Evolutionary conservation across 495 filamentous ascomycete genomes (phyloP).

Genomic region (Thermothielavioides terrestris): DNA sequence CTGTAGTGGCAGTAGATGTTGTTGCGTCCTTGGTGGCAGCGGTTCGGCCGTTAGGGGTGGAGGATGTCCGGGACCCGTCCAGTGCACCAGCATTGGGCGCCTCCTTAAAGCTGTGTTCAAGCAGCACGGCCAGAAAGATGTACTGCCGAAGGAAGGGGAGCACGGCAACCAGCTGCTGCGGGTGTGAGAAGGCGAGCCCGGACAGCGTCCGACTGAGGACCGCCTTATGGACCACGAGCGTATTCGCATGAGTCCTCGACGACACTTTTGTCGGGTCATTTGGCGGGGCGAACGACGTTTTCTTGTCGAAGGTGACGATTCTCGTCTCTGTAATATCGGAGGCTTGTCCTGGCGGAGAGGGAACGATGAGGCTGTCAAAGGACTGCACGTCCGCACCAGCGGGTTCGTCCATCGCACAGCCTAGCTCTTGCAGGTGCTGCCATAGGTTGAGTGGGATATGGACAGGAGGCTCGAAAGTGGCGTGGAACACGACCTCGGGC

Average conservation of each 20-base stretch:
- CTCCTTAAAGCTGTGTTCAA: slow-evolving; percentile 50
- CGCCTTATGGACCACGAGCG: slow-evolving; percentile 60
- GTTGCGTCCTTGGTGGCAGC: slow-evolving; percentile 13
- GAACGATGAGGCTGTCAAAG: slow-evolving; percentile 61
- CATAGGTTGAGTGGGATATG: slow-evolving; percentile 61
- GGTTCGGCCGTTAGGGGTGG: not conserved
- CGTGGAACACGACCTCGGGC: slow-evolving; percentile 73
- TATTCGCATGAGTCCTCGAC: slow-evolving; percentile 53
- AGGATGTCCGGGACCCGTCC: not conserved
- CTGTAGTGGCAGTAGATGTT: not conserved
- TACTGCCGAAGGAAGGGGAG: slow-evolving; percentile 72
- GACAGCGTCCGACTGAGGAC: slow-evolving; percentile 60
- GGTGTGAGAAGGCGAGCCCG: slow-evolving; percentile 77
- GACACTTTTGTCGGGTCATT: slow-evolving; percentile 27
- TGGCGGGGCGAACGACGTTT: slow-evolving; percentile 25
- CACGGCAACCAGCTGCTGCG: slow-evolving; percentile 69
- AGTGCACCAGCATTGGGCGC: no score
- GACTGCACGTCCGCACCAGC: slow-evolving; percentile 47
- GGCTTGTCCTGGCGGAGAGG: slow-evolving; percentile 27
- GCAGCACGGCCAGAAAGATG: slow-evolving; percentile 54
- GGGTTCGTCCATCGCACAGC: slow-evolving; percentile 44
- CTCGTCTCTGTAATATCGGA: slow-evolving; percentile 35
- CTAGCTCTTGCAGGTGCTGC: slow-evolving; percentile 54
- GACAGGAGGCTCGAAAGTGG: slow-evolving; percentile 75
- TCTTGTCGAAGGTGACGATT: slow-evolving; percentile 30